A percentile compares a stretch with the other conserved stretches of the same genome.
These are phyloP conservation scores for Cyclanthera cordifolia DNA, from an alignment of 306 rosid genomes.

Conservation along the genomic window DNA sequence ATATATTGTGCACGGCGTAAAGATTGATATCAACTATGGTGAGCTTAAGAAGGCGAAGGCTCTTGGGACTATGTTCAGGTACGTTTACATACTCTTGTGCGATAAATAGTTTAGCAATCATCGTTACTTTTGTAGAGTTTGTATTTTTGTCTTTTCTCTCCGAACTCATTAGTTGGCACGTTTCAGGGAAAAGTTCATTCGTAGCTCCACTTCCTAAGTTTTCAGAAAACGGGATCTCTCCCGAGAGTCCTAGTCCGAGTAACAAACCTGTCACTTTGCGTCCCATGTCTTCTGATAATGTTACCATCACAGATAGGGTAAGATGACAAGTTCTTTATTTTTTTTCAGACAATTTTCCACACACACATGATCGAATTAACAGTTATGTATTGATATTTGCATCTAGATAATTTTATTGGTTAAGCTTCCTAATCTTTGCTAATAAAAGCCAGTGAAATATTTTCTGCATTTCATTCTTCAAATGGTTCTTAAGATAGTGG, in stretches of 20 bases:
- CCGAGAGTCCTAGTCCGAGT: slow-evolving; percentile 24
- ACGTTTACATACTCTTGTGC: slow-evolving; percentile 17
- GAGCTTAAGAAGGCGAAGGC: slow-evolving; percentile 94
- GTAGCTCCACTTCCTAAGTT: slow-evolving; percentile 43
- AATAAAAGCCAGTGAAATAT: not conserved
- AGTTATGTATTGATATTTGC: not conserved
- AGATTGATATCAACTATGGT: slow-evolving; percentile 43
- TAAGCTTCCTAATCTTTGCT: not conserved
- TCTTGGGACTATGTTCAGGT: slow-evolving; percentile 83
- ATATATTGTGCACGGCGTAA: slow-evolving; percentile 19
- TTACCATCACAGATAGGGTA: slow-evolving; percentile 37
- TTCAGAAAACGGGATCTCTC: slow-evolving; percentile 33
- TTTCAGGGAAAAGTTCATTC: slow-evolving; percentile 55
- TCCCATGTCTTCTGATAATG: slow-evolving; percentile 37
- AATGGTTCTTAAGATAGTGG: not conserved
- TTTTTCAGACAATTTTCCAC: not conserved
- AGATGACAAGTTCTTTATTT: slow-evolving; percentile 1
- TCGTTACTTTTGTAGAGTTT: too few species aligned
- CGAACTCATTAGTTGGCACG: not conserved
- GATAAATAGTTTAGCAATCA: not conserved
- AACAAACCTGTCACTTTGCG: slow-evolving; percentile 37
- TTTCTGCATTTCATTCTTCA: slow-evolving; percentile 1
- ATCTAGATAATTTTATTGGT: not conserved
- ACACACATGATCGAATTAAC: not conserved
- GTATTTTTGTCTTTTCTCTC: not conserved